phyloP scores from a whole-genome alignment of 345 rosid genomes.

The Aquilaria yunnanensis region DNA sequence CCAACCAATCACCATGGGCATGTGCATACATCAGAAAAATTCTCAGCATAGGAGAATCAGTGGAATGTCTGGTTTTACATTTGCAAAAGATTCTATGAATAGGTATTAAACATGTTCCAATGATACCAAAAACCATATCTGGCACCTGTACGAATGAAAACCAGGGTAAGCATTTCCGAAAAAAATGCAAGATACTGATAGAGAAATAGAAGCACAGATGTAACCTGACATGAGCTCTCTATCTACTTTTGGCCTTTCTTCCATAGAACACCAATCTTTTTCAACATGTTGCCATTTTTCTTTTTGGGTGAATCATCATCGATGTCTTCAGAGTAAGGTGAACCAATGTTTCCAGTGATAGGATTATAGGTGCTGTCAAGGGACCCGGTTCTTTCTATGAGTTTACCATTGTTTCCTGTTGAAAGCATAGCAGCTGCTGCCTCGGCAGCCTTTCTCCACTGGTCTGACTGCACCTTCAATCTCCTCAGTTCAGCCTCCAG shows the following conservation, averaged over 20 bases:
- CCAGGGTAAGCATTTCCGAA: no score
- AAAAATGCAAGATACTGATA: no score
- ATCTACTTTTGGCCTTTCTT: slow-evolving; percentile 76
- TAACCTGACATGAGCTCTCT: not conserved
- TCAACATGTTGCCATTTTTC: slow-evolving; percentile 84
- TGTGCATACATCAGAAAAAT: no score
- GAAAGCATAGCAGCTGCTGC: slow-evolving; percentile 89
- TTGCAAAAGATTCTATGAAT: no score
- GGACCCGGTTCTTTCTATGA: slow-evolving; percentile 54
- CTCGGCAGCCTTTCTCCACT: slow-evolving; percentile 99
- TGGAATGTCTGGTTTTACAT: no score
- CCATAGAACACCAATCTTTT: slow-evolving; percentile 85
- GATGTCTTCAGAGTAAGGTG: slow-evolving; percentile 71
- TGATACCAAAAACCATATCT: no score
- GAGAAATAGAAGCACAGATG: no score
- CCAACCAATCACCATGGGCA: no score
- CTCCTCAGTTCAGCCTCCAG: slow-evolving; percentile 84
- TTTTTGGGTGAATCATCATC: slow-evolving; percentile 67
- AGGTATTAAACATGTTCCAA: no score
- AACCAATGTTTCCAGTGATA: slow-evolving; percentile 34
- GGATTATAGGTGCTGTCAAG: slow-evolving; percentile 40
- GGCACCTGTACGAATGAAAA: no score
- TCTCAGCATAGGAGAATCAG: no score
- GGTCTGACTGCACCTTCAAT: slow-evolving; percentile 91
- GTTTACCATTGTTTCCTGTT: slow-evolving; percentile 64